phyloP scores from a whole-genome alignment of 306 rosid species.

The Vachellia pachyceras region DNA sequence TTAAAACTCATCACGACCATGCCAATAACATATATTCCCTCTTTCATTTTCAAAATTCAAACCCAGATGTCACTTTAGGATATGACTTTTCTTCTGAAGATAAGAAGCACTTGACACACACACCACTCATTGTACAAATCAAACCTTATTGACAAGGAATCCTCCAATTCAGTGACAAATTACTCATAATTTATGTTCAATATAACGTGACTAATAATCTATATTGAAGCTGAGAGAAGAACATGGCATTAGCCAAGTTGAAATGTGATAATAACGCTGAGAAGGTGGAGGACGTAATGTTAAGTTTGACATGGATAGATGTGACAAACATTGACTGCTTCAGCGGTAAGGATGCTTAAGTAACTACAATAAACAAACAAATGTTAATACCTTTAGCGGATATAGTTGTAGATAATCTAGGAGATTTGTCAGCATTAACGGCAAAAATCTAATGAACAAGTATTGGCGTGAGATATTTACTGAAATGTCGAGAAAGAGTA shows the following conservation, averaged over 20 bases:
- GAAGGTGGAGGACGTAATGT: conserved; percentile 41
- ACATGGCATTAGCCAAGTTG: not conserved
- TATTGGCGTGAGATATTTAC: conserved; percentile 19
- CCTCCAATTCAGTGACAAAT: not conserved
- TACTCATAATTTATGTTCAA: not conserved
- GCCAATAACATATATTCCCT: not conserved
- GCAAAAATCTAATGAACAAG: conserved; percentile 2
- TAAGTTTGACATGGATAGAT: not conserved
- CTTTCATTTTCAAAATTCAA: conserved; percentile 9
- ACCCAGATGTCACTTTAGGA: not conserved
- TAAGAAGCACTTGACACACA: not conserved
- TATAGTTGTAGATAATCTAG: conserved; percentile 6
- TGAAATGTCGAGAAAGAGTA: not conserved
- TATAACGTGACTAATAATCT: not conserved
- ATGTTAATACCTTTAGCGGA: not conserved
- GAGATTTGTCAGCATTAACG: conserved; percentile 6
- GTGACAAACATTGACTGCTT: conserved; percentile 38
- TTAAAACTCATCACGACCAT: not conserved
- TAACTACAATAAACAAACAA: conserved; percentile 15
- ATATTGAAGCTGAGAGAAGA: not conserved
- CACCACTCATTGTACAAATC: not conserved
- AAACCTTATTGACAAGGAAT: not conserved
- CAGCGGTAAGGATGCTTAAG: conserved; percentile 20
- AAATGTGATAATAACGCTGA: not conserved
- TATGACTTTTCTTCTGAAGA: not conserved